These are phyloP conservation scores for Rosa persica DNA, from an alignment of 306 rosid genomes.

Conservation along the genomic window DNA sequence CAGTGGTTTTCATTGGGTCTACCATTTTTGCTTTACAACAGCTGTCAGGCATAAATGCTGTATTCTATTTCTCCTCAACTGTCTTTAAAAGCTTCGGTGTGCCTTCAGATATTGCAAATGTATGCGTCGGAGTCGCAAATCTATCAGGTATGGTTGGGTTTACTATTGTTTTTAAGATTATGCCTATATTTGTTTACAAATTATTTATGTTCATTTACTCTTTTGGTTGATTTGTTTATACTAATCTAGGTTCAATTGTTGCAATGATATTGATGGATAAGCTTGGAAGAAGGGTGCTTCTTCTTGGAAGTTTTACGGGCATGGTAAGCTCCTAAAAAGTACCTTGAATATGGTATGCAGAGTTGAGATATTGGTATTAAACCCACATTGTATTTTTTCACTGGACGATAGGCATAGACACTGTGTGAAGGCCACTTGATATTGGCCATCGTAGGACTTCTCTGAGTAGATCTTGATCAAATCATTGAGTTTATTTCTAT, in stretches of 20 bases:
- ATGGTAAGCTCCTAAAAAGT: conserved; percentile 55
- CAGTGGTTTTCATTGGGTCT: conserved; percentile 88
- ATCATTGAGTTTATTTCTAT: background rate
- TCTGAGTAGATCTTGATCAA: background rate
- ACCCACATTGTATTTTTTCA: background rate
- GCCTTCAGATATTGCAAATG: conserved; percentile 68
- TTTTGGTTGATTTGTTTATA: conserved; percentile 7
- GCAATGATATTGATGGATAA: conserved; percentile 89
- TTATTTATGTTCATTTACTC: background rate
- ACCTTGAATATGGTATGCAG: background rate
- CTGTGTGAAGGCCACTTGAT: background rate
- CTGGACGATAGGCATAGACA: background rate
- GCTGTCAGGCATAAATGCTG: conserved; percentile 88
- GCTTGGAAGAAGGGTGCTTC: conserved; percentile 79
- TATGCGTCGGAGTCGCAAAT: conserved; percentile 67
- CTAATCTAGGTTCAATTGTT: conserved; percentile 59
- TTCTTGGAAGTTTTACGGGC: conserved; percentile 78
- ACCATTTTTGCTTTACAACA: conserved; percentile 86
- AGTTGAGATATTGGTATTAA: conserved; percentile 11
- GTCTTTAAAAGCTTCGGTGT: conserved; percentile 73
- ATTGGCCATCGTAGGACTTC: background rate
- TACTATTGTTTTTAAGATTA: conserved; percentile 7
- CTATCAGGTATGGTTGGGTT: conserved; percentile 50
- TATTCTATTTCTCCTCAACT: conserved; percentile 81
- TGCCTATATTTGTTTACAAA: conserved; percentile 22